Percentiles rank a stretch among this genome's conserved stretches.
These are phyloP conservation scores for Euryodendron excelsum DNA, from an alignment of 148 eudicot species.

Conservation along the genomic window DNA sequence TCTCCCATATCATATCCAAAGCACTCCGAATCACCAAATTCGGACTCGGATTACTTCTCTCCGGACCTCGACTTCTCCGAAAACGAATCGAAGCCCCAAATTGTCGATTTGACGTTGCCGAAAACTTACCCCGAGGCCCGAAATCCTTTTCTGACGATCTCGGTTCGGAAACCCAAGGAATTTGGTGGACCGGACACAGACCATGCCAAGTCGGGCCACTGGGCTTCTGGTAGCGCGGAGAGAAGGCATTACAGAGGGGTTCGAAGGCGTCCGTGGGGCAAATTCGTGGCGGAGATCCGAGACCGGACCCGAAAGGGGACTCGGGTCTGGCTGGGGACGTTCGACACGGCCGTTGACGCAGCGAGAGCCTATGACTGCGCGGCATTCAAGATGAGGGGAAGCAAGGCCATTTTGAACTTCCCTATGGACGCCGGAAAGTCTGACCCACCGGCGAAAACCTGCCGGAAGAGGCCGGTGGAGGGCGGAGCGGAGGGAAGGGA, in stretches of 20 bases:
- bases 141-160: too few relatives aligned
- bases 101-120: background rate
- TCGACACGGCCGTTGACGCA: conserved; percentile 41
- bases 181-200: too few relatives aligned
- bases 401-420: conserved; percentile 44
- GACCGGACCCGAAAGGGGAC: conserved; percentile 44
- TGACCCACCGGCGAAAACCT: conserved; percentile 11
- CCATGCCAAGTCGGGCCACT: background rate
- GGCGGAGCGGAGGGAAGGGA: background rate
- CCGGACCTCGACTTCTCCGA: conserved; percentile 3
- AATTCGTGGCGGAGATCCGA: conserved; percentile 52
- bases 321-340: conserved; percentile 55
- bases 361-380: conserved; percentile 52
- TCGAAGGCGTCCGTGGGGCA: conserved; percentile 53
- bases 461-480: conserved; percentile 9
- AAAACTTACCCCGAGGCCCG: too few relatives aligned
- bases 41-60: background rate
- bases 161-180: too few relatives aligned
- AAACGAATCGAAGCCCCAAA: conserved; percentile 10
- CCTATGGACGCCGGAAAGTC: conserved; percentile 30
- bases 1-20: background rate
- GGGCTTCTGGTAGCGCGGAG: background rate
- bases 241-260: conserved; percentile 39
- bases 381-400: conserved; percentile 49
- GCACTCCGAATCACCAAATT: background rate